Percentiles rank a stretch among this genome's conserved stretches.
phyloP scores from a whole-genome alignment of 768 basidiomycete genomes.

The Pleurotus tuber-regium region DNA sequence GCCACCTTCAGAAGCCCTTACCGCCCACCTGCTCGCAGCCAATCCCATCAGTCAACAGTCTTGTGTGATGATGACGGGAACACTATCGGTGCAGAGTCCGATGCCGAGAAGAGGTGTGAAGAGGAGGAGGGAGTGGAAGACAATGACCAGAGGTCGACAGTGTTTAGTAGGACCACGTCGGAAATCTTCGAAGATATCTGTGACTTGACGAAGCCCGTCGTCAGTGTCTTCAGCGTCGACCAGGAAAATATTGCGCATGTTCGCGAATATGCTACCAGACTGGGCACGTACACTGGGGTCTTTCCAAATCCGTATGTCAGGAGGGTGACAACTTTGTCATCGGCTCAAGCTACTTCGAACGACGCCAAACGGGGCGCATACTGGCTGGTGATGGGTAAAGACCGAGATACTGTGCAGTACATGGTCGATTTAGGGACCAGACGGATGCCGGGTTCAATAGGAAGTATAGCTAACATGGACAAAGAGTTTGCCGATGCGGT shows the following conservation, averaged over 20 bases:
- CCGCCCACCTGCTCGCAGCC: background rate
- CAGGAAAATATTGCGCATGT: slow-evolving; percentile 22
- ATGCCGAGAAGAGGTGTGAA: no score
- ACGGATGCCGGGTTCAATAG: slow-evolving; percentile 20
- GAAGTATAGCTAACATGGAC: background rate
- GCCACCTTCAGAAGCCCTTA: slow-evolving; percentile 2
- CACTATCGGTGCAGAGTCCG: slow-evolving; percentile 21
- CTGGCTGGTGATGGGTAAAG: slow-evolving; percentile 30
- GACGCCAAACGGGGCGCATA: no score
- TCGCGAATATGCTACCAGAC: slow-evolving; percentile 21
- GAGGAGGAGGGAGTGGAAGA: slow-evolving; percentile 9
- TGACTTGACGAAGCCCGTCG: slow-evolving; percentile 20
- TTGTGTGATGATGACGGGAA: slow-evolving; percentile 19
- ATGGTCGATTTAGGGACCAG: slow-evolving; percentile 22
- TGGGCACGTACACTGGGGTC: slow-evolving; percentile 26
- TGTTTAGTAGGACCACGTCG: background rate
- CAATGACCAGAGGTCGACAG: background rate
- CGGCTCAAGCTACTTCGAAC: slow-evolving; percentile 13
- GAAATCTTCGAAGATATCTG: slow-evolving; percentile 7
- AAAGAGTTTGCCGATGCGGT: background rate
- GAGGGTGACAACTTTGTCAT: background rate
- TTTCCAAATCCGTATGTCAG: slow-evolving; percentile 12
- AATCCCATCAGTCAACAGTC: background rate
- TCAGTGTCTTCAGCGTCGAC: slow-evolving; percentile 26
- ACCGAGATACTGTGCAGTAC: slow-evolving; percentile 24